A percentile compares a stretch with the other conserved stretches of the same genome.
Evolutionary conservation across 441 rosid species (phyloP).

Genomic region (Erodium moschatum): DNA sequence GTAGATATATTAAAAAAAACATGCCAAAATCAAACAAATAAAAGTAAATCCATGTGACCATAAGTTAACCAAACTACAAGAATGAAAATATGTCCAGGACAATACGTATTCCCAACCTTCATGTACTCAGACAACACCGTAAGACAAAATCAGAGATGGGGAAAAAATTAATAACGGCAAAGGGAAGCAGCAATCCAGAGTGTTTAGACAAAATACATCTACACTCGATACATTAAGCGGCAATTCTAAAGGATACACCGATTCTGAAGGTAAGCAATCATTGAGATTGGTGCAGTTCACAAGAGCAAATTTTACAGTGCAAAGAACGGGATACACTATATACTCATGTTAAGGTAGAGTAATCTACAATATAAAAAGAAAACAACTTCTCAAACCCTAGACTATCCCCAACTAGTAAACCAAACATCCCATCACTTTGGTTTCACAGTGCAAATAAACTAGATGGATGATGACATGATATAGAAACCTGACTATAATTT

Average conservation of each 20-base stretch:
- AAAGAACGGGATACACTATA: not conserved
- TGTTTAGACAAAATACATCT: not conserved
- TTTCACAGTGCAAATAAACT: conserved; percentile 1
- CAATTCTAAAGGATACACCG: not conserved
- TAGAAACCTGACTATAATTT: not conserved
- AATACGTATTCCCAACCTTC: no score
- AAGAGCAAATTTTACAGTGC: not conserved
- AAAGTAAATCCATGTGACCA: not conserved
- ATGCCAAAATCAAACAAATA: not conserved
- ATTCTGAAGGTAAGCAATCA: conserved; percentile 1
- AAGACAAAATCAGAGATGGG: not conserved
- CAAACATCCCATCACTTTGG: not conserved
- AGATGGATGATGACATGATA: not conserved
- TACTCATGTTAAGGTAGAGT: not conserved
- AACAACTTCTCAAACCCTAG: not conserved
- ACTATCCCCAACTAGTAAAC: not conserved
- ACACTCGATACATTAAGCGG: not conserved
- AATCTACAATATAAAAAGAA: not conserved
- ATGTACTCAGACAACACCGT: not conserved
- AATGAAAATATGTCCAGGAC: not conserved
- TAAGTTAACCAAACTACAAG: not conserved
- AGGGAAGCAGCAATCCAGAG: not conserved
- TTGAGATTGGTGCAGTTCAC: not conserved
- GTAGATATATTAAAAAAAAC: not conserved
- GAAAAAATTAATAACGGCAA: not conserved